phyloP scores from a whole-genome alignment of 1,139 yeast species.

The Lodderomyces metapsilosis region DNA sequence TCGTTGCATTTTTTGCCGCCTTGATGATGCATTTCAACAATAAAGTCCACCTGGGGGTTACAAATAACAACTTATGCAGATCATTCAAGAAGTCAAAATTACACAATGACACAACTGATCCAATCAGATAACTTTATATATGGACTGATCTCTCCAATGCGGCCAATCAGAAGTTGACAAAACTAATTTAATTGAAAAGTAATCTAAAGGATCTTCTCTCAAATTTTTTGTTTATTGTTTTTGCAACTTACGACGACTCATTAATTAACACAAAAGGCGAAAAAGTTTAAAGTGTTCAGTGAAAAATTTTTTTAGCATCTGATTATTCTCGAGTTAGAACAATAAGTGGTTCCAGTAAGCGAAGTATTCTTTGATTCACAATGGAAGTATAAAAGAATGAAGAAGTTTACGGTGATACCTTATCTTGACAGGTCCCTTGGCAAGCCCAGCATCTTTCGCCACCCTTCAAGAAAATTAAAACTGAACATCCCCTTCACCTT shows the following conservation, averaged over 20 bases:
- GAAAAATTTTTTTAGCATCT: conserved; percentile 1
- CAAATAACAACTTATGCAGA: not conserved
- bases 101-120: not conserved
- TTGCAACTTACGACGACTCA: not conserved
- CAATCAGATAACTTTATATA: conserved; percentile 1
- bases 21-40: not conserved
- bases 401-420: too few species aligned
- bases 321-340: not conserved
- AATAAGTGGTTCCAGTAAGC: not conserved
- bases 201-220: not conserved
- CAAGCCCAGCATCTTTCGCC: not conserved
- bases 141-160: not conserved
- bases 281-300: too few species aligned
- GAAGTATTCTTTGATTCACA: not conserved
- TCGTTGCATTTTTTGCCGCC: not conserved
- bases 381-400: not conserved
- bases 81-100: not conserved
- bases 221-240: not conserved
- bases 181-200: not conserved
- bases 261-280: not conserved
- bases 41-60: not conserved
- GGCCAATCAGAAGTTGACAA: not conserved
- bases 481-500: too few species aligned
- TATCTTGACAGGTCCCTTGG: not conserved
- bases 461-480: conserved; percentile 2